Conservation (phyloP, 2,329 filamentous ascomycete genomes). For the Pyrenochaeta sp. region DNA sequence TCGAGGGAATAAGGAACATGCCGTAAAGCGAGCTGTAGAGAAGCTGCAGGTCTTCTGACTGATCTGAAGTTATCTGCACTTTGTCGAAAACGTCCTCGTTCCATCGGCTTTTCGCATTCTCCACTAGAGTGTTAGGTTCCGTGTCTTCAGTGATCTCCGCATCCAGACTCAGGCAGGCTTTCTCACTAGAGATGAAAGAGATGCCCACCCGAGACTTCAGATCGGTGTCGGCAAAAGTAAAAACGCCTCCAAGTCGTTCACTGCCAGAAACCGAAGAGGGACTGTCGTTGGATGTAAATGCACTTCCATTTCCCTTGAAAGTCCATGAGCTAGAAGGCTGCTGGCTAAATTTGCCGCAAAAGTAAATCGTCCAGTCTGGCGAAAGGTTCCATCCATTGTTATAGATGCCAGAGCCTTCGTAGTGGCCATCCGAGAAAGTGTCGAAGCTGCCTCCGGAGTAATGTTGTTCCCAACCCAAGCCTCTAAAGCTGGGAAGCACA, state of each 20-base stretch:
- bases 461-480: conserved; percentile 67
- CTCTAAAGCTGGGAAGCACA: conserved; percentile 67
- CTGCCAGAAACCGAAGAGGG: conserved; percentile 30
- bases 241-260: conserved; percentile 56
- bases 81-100: conserved; percentile 69
- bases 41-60: conserved; percentile 64
- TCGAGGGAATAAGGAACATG: conserved; percentile 73
- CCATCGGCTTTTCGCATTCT: conserved; percentile 64
- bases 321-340: conserved; percentile 37
- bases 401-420: conserved; percentile 69
- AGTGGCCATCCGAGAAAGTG: conserved; percentile 61
- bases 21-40: conserved; percentile 75
- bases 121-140: conserved; percentile 55
- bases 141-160: conserved; percentile 62
- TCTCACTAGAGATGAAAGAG: conserved; percentile 69
- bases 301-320: conserved; percentile 40
- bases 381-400: conserved; percentile 73
- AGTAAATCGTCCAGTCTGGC: conserved; percentile 69
- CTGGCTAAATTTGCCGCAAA: conserved; percentile 68
- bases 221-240: conserved; percentile 59
- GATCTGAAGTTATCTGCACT: conserved; percentile 66
- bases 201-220: conserved; percentile 70
- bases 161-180: conserved; percentile 68
- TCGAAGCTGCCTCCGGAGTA: conserved; percentile 69
- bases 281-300: conserved; percentile 30